These are phyloP conservation scores for Fraxinus sp. DNA, from an alignment of 305 asterid species.

Conservation along the genomic window DNA sequence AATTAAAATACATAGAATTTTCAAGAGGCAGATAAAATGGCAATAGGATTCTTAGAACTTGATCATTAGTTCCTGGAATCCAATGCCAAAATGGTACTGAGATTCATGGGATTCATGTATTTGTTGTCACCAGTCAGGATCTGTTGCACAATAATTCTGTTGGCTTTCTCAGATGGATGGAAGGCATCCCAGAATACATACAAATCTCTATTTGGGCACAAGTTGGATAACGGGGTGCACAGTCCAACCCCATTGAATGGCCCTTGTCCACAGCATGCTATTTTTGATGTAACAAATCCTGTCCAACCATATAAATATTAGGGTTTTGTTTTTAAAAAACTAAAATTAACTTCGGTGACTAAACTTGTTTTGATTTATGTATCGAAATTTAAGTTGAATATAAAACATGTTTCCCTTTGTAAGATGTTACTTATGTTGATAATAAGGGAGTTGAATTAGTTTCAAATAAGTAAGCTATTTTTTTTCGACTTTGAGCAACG, in stretches of 20 bases:
- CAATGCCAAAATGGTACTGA: slow-evolving; percentile 52
- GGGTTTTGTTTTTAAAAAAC: neutral
- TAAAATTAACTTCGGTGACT: neutral
- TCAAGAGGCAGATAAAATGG: neutral
- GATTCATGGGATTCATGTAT: slow-evolving; percentile 70
- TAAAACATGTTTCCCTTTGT: neutral
- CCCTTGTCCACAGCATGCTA: slow-evolving; percentile 84
- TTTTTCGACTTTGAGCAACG: neutral
- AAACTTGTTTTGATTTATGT: neutral
- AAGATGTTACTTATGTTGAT: neutral
- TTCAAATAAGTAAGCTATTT: neutral
- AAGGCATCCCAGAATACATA: slow-evolving; percentile 76
- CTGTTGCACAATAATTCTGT: slow-evolving; percentile 55
- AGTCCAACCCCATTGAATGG: slow-evolving; percentile 72
- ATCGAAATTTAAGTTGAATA: neutral
- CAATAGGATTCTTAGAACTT: neutral
- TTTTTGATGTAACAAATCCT: slow-evolving; percentile 69
- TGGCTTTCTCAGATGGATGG: slow-evolving; percentile 73
- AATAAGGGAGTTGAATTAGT: neutral
- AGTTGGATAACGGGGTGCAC: slow-evolving; percentile 56
- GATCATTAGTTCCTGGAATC: slow-evolving; percentile 43
- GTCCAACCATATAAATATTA: neutral
- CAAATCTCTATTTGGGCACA: slow-evolving; percentile 61
- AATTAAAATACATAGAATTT: slow-evolving; percentile 3
- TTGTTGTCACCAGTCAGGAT: slow-evolving; percentile 48